Evolutionary conservation across 2,329 filamentous ascomycete species (phyloP).

Genomic region (Lasiodiplodia citricola): DNA sequence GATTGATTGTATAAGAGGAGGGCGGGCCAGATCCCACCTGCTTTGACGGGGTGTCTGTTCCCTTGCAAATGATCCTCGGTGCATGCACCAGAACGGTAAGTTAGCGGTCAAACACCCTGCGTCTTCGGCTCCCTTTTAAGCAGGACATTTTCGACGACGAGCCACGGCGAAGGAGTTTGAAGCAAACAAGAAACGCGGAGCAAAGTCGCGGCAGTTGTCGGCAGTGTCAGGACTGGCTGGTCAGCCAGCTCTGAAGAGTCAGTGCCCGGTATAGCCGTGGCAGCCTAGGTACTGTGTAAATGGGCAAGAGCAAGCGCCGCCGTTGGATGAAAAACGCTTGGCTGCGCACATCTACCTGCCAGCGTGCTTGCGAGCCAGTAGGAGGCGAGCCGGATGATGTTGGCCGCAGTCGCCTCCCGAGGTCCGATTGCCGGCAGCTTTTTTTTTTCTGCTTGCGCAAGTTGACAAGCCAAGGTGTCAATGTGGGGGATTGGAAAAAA

Average conservation of each 20-base stretch:
- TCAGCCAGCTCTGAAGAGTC: neutral
- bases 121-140: neutral
- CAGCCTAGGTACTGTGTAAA: neutral
- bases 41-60: neutral
- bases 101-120: neutral
- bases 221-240: neutral
- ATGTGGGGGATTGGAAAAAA: constrained; percentile 6
- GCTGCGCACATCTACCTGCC: neutral
- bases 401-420: neutral
- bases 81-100: neutral
- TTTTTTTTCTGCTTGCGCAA: neutral
- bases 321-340: neutral
- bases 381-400: neutral
- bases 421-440: neutral
- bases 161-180: neutral
- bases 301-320: neutral
- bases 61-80: neutral
- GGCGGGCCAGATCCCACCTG: neutral
- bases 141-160: neutral
- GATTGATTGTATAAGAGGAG: neutral
- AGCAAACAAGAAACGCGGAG: neutral
- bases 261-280: neutral
- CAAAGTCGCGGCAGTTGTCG: constrained; percentile 4
- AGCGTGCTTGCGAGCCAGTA: neutral
- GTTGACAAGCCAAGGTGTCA: neutral